phyloP scores from a whole-genome alignment of 2,329 filamentous ascomycete species.

The Ceratocystis cacaofunesta region DNA sequence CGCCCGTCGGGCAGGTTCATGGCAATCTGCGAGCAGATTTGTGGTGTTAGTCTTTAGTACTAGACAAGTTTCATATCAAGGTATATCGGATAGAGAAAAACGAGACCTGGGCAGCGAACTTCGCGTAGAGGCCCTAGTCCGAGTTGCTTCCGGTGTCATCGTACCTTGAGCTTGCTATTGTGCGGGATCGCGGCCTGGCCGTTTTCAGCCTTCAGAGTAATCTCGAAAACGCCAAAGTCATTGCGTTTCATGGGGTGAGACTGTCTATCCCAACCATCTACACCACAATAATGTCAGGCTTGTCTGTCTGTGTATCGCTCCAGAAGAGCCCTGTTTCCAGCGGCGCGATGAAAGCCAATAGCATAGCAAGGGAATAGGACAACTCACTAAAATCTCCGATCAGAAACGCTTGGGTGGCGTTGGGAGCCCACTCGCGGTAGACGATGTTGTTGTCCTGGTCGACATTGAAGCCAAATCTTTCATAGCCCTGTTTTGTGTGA shows the following conservation, averaged over 20 bases:
- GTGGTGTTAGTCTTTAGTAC: background rate
- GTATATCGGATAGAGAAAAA: background rate
- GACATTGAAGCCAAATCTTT: constrained; percentile 76
- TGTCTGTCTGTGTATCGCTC: constrained; percentile 1
- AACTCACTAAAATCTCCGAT: constrained; percentile 84
- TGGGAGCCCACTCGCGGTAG: constrained; percentile 95
- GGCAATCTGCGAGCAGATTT: constrained; percentile 46
- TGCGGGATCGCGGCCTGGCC: constrained; percentile 72
- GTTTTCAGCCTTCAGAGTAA: constrained; percentile 56
- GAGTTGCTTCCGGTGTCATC: constrained; percentile 14
- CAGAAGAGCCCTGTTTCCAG: background rate
- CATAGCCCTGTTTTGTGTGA: constrained; percentile 48
- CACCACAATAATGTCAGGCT: constrained; percentile 5
- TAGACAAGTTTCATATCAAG: background rate
- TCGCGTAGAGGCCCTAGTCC: background rate
- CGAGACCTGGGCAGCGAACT: no score
- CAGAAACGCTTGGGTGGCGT: constrained; percentile 67
- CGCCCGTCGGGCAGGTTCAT: constrained; percentile 67
- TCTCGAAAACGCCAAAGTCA: constrained; percentile 72
- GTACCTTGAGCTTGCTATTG: constrained; percentile 89
- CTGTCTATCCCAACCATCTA: constrained; percentile 73
- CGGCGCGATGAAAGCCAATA: background rate
- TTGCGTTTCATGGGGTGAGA: constrained; percentile 81
- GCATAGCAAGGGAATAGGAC: background rate
- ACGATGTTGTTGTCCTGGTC: constrained; percentile 67